Evolutionary conservation across 1,284 basidiomycete genomes (phyloP), one percentile per base, ranked within the genome.

Genomic region (Sanghuangporus sanghuang): DNA sequence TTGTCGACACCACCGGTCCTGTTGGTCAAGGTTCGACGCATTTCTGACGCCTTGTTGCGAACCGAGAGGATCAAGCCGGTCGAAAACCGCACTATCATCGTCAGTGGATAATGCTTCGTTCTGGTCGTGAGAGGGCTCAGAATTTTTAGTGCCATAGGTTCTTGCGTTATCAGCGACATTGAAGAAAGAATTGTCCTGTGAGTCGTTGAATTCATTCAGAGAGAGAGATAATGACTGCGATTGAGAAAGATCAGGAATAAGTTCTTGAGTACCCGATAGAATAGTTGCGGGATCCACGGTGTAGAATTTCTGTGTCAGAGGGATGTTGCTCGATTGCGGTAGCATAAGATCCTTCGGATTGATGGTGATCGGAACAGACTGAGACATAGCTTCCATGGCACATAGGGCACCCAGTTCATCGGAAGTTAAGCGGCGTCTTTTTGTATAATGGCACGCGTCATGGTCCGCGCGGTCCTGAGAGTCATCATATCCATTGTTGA

Each of bases 161-260:
- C n/a, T 12, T 16, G 53, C 16, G 32, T 38, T 18, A 14, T 14
- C 16, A 54, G 11, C 32, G 14, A 36, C 35, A 35, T 54, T 54
- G 12, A 36, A 11, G 9, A n/a, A 14, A n/a, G 4, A n/a, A 16
- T 9, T 9, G 2, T 54, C 36, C 18, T 38, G 53, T 16, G 27
- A 55, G 61, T 64, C 56, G 49, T 67, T 63, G 67, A 59, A 32
- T 55, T 60, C 32, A 64, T n/a, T 65, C 57, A 46, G 67, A 68
- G 38, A 78, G 65, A 50, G 73, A 75, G 48, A 61, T 49, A 40
- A 52, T 52, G 44, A 65, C 62, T 55, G 64, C 50, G 60, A 57
- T 56, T 65, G 54, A 48, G 55, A 55, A 63, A 27, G 60, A 53
- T 56, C 14, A 14, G 40, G 21, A 18, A 23, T 39, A 11, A 56